These are phyloP conservation scores for Aspergillus funiculosus DNA, from an alignment of 495 filamentous ascomycete genomes.

Conservation along the genomic window DNA sequence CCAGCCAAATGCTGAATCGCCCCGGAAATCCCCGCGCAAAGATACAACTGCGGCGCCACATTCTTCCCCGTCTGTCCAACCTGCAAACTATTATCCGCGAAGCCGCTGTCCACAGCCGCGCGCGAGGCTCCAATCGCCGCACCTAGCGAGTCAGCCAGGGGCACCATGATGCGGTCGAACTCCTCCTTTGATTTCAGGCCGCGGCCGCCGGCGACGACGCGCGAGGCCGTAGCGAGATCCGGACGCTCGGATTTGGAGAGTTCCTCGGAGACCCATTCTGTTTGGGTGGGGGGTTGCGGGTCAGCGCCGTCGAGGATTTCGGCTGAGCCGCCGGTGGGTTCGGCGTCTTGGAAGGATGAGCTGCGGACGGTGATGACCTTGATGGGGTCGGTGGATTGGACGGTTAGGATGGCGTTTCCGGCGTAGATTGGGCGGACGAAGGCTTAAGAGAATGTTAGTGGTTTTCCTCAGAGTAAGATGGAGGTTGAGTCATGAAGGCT, in stretches of 20 bases:
- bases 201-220: slow-evolving; percentile 89
- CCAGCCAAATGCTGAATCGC: slow-evolving; percentile 98
- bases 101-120: slow-evolving; percentile 93
- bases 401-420: slow-evolving; percentile 95
- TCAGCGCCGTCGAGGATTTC: slow-evolving; percentile 43
- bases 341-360: slow-evolving; percentile 67
- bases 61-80: slow-evolving; percentile 99
- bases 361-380: slow-evolving; percentile 91
- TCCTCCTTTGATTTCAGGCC: slow-evolving; percentile 96
- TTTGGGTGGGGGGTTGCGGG: slow-evolving; percentile 58
- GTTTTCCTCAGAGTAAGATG: not conserved
- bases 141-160: slow-evolving; percentile 83
- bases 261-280: slow-evolving; percentile 92
- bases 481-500: not conserved
- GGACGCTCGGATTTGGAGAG: slow-evolving; percentile 88
- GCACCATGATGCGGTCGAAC: slow-evolving; percentile 86
- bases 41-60: slow-evolving; percentile 90
- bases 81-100: slow-evolving; percentile 98
- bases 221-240: slow-evolving; percentile 82
- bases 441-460: too few relatives aligned
- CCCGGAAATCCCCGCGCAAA: slow-evolving; percentile 91
- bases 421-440: slow-evolving; percentile 98
- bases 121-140: slow-evolving; percentile 92
- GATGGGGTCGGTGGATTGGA: slow-evolving; percentile 77
- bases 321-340: slow-evolving; percentile 47